phyloP scores from a whole-genome alignment of 2,329 filamentous ascomycete species.

The Talaromyces sp. region DNA sequence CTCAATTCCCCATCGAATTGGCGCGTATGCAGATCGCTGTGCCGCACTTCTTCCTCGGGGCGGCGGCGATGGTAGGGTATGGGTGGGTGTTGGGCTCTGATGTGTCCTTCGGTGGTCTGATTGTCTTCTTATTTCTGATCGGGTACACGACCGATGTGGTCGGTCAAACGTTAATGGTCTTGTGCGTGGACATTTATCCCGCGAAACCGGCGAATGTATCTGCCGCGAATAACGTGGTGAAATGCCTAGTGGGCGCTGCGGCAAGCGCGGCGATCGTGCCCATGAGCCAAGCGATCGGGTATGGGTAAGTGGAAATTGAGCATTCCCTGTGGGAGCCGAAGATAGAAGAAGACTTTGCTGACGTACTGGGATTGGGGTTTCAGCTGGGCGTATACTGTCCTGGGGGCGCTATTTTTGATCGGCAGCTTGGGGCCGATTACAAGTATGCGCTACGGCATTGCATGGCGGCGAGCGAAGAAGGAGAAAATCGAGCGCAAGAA shows the following conservation, averaged over 20 bases:
- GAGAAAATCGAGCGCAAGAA: not conserved
- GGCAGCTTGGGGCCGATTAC: not conserved
- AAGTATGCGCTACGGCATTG: not conserved
- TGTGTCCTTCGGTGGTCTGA: not conserved
- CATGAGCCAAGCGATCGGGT: conserved; percentile 33
- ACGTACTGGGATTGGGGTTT: not conserved
- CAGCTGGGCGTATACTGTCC: conserved; percentile 36
- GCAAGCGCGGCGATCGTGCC: conserved; percentile 39
- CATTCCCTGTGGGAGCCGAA: too few species aligned
- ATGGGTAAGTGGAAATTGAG: conserved; percentile 17
- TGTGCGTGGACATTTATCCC: conserved; percentile 61
- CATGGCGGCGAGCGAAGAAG: not conserved
- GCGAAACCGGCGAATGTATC: conserved; percentile 40
- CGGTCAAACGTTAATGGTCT: conserved; percentile 59
- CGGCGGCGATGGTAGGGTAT: not conserved
- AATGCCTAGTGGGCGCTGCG: conserved; percentile 42
- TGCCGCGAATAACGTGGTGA: conserved; percentile 41
- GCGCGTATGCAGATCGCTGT: conserved; percentile 13
- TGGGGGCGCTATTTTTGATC: not conserved
- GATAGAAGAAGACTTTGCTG: too few species aligned
- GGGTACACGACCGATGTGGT: conserved; percentile 50
- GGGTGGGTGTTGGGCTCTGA: conserved; percentile 4
- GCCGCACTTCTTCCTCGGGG: not conserved
- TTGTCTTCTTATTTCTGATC: not conserved
- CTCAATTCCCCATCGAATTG: conserved; percentile 19